Conservation (phyloP, 768 basidiomycete species). For the Leccinellum rugosiceps region DNA sequence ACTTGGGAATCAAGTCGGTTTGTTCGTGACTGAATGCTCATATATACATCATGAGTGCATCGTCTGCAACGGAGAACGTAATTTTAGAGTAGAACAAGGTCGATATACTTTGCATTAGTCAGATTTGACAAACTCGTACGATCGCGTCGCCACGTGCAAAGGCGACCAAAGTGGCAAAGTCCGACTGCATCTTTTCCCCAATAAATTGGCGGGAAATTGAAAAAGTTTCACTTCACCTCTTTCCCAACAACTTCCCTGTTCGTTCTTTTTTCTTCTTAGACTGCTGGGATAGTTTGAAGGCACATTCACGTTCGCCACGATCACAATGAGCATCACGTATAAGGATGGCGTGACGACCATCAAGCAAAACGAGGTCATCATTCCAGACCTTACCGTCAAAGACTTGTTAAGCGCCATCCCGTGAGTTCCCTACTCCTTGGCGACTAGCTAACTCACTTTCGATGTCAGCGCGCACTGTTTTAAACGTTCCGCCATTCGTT, state of each 20-base stretch:
- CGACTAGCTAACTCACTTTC: neutral
- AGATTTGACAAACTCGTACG: neutral
- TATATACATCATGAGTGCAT: no score
- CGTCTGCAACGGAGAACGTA: no score
- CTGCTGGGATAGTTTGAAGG: slow-evolving; percentile 5
- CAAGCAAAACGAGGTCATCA: slow-evolving; percentile 59
- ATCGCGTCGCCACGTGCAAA: slow-evolving; percentile 21
- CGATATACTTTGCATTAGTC: no score
- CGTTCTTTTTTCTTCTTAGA: neutral
- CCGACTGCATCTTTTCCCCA: slow-evolving; percentile 23
- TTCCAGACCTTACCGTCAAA: slow-evolving; percentile 87
- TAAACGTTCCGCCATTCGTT: slow-evolving; percentile 81
- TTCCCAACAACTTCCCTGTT: neutral
- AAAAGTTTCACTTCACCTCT: neutral
- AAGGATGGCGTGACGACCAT: slow-evolving; percentile 28
- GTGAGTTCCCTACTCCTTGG: slow-evolving; percentile 39
- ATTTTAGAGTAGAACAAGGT: no score
- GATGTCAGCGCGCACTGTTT: slow-evolving; percentile 73
- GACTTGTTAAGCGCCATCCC: slow-evolving; percentile 83
- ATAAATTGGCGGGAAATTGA: slow-evolving; percentile 23
- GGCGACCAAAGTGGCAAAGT: slow-evolving; percentile 16
- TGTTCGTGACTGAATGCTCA: neutral
- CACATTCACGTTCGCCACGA: slow-evolving; percentile 10
- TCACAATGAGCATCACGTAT: slow-evolving; percentile 17
- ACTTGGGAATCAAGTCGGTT: neutral